Percentiles rank a stretch among this genome's conserved stretches.
Evolutionary conservation across 2,329 filamentous ascomycete genomes (phyloP).

Genomic region (Trichoderma citrinoviride): DNA sequence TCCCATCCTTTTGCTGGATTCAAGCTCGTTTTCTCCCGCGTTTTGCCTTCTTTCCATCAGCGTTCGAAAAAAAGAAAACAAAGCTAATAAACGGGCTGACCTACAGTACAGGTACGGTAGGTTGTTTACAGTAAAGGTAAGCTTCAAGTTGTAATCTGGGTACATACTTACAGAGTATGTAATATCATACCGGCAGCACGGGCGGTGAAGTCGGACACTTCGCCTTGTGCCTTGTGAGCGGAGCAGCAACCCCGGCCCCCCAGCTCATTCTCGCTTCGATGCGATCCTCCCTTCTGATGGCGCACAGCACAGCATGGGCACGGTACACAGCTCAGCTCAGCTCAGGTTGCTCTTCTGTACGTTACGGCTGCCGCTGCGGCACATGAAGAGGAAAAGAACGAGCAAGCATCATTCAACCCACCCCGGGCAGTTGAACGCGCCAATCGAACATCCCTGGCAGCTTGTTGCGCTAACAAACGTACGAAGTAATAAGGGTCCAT

Average conservation of each 20-base stretch:
- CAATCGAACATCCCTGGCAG: slow-evolving; percentile 3
- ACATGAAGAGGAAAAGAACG: not conserved
- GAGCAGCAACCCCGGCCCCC: not conserved
- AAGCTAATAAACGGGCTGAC: not conserved
- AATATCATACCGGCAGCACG: not conserved
- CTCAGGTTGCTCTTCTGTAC: too few species aligned
- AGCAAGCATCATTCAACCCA: not conserved
- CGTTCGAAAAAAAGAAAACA: slow-evolving; percentile 11
- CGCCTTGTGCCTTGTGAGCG: slow-evolving; percentile 14
- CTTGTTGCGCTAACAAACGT: not conserved
- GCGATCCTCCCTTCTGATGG: slow-evolving; percentile 8
- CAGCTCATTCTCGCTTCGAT: not conserved
- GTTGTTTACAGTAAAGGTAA: not conserved
- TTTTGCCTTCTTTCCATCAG: slow-evolving; percentile 9
- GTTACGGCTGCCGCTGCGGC: not conserved
- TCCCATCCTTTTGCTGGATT: slow-evolving; percentile 1
- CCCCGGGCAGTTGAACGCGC: slow-evolving; percentile 18
- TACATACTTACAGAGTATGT: too few species aligned
- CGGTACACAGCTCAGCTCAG: not conserved
- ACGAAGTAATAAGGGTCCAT: not conserved
- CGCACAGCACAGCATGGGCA: slow-evolving; percentile 6
- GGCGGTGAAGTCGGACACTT: slow-evolving; percentile 9
- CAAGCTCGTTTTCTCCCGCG: not conserved
- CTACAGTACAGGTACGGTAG: slow-evolving; percentile 4
- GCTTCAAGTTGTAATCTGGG: too few species aligned